Base-by-base conservation (phyloP, 495 filamentous ascomycete species). In the Emericellopsis terricola region DNA sequence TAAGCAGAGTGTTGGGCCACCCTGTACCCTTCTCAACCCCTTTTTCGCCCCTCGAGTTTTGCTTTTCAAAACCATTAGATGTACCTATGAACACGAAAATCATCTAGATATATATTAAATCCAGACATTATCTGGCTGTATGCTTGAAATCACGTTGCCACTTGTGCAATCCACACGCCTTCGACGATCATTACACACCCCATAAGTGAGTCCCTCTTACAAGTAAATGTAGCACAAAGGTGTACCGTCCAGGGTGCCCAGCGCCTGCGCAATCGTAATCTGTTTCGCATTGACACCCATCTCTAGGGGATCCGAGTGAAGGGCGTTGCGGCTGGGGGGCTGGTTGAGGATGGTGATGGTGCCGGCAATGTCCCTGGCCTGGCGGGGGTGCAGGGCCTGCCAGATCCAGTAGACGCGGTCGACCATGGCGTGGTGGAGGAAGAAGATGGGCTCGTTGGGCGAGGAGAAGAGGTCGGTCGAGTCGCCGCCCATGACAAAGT, bases 361-460 rank as follows among this genome's bases (percentile, higher is more conserved):
- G 15, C 56, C 57, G 2, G 49, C 46, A 41, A 62, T 56, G n/a
- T 49, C 49, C 46, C 54, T 26, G n/a, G n/a, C 4, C 11, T 51
- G 49, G 28, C 44, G 49, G 42, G 41, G 54, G 38, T 56, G 53
- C 9, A 57, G 45, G 30, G 56, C 54, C 44, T 83, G 76, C 78
- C 78, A 83, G 34, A 78, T 76, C 55, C 70, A 78, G 58, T 68
- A 82, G 13, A 74, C 40, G 24, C 69, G 67, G 50, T 83, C 79
- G 36, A 85, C 65, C 59, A 71, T 68, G 3, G 62, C 68, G 47
- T 83, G 77, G 49, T 82, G 77, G 10, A 71, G 59, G 48, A 62
- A 82, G 55, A 84, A 83, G 11, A 52, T 65, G 9, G 77, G 76
- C 42, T 82, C 78, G 3, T 71, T 64, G 3, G 73, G 63, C 26